Evolutionary conservation across 2,329 filamentous ascomycete genomes (phyloP), one percentile per base, ranked within the genome.

Genomic region (Coleophoma crateriformis): DNA sequence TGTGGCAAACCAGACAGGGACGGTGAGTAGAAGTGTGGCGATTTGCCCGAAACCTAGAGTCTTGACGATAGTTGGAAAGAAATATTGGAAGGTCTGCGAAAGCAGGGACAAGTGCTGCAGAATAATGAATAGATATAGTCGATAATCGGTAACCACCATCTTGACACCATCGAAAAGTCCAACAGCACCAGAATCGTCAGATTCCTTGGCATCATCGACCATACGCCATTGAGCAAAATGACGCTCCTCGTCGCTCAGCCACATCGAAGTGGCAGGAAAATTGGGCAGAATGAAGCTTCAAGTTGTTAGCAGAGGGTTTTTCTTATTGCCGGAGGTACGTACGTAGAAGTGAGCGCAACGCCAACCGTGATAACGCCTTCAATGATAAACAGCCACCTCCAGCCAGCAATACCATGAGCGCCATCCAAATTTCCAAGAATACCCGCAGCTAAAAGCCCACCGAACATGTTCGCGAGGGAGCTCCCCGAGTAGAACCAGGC

Each of bases 11-110:
- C 79, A 84, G 0, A 78, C 76, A 0, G 78, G 77, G 0, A 71
- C 77, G 1, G 79, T 82, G n/a, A 82, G 68, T 48, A 79, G 73
- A 0, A 84, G 67, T 0, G 80, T 82, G 13, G 70, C 65, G 42
- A 80, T 75, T 20, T 66, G 73, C 7, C 71, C 69, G 61, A 80
- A 85, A 0, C 79, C 78, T 0, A 86, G 71, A 0, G 79, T 83
- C 40, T 79, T 72, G 1, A 85, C 77, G 38, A 86, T 82, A 0
- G 74, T 79, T 0, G 82, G 82, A 64, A 85, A 85, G 67, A 84
- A 84, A 60, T 84, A 84, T 42, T 82, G 78, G 58, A 84, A 83
- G 1, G 75, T 78, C 58, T 81, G 76, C 0, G 72, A 71, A 1
- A 78, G 63, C 14, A 79, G 54, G 33, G 69, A 74, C n/a, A 71